Conservation (phyloP, 352 stramenopile genomes). For the Globisporangium megalacanthum region DNA sequence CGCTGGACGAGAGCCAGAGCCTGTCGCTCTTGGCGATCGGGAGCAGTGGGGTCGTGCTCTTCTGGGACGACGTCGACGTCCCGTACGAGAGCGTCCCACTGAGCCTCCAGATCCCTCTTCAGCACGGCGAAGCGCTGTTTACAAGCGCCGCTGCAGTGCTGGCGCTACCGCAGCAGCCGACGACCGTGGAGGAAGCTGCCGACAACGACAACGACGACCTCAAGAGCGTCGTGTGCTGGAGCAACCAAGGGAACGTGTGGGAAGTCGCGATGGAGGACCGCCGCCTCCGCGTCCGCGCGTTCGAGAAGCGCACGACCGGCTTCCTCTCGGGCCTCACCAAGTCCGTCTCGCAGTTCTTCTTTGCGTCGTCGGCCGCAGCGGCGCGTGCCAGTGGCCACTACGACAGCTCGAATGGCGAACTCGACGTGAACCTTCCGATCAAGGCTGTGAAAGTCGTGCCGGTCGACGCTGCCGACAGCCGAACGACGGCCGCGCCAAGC, state of each 20-base stretch:
- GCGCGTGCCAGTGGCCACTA: constrained; percentile 21
- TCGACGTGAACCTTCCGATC: constrained; percentile 52
- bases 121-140: constrained; percentile 36
- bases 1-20: constrained; percentile 43
- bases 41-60: constrained; percentile 60
- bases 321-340: constrained; percentile 70
- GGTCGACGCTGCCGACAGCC: constrained; percentile 14
- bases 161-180: constrained; percentile 10
- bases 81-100: constrained; percentile 73
- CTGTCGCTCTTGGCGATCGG: constrained; percentile 68
- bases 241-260: constrained; percentile 72
- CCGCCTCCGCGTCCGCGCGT: constrained; percentile 65
- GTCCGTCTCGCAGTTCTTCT: constrained; percentile 78
- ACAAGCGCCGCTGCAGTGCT: constrained; percentile 40
- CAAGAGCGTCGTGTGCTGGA: constrained; percentile 73
- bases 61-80: constrained; percentile 79
- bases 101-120: constrained; percentile 72
- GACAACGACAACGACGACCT: constrained; percentile 18
- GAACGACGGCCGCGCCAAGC: constrained; percentile 5
- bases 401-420: constrained; percentile 11
- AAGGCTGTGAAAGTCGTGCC: constrained; percentile 47
- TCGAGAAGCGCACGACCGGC: constrained; percentile 60
- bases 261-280: constrained; percentile 75
- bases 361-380: constrained; percentile 27
- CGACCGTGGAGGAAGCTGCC: constrained; percentile 5